These are phyloP conservation scores for Kwoniella shandongensis DNA, from an alignment of 768 basidiomycete species.

Conservation along the genomic window DNA sequence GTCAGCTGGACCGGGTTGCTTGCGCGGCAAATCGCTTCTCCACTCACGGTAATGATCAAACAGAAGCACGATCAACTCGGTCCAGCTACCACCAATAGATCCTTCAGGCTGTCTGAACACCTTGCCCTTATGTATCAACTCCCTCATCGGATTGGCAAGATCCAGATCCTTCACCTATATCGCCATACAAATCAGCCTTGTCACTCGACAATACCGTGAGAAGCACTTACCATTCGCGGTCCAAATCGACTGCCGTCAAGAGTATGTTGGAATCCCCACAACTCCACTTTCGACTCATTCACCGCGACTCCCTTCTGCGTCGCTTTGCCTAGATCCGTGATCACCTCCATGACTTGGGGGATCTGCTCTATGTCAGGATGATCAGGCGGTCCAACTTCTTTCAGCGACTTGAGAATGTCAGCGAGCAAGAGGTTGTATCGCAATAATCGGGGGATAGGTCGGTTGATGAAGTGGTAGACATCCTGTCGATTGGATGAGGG, in stretches of 20 bases:
- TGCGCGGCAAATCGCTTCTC: background rate
- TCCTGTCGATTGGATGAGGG: conserved; percentile 77
- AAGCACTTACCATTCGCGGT: conserved; percentile 31
- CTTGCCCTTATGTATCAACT: conserved; percentile 78
- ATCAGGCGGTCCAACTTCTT: conserved; percentile 55
- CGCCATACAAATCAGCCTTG: too few species aligned
- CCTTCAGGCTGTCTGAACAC: conserved; percentile 78
- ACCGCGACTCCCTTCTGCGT: conserved; percentile 81
- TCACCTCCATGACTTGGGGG: conserved; percentile 80
- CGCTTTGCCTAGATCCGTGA: conserved; percentile 81
- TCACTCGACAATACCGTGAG: too few species aligned
- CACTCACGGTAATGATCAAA: conserved; percentile 91
- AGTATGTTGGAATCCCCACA: conserved; percentile 63
- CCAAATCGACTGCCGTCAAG: conserved; percentile 47
- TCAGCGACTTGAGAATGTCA: conserved; percentile 73
- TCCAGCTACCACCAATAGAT: conserved; percentile 77
- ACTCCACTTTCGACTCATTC: conserved; percentile 82
- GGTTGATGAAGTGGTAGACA: conserved; percentile 89
- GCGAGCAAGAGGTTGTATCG: conserved; percentile 85
- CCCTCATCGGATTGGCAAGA: conserved; percentile 75
- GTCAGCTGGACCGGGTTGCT: background rate
- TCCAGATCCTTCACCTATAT: conserved; percentile 73
- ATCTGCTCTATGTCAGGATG: conserved; percentile 82
- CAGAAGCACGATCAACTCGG: conserved; percentile 80
- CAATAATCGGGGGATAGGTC: conserved; percentile 83